A percentile compares a stretch with the other conserved stretches of the same genome.
Conservation (phyloP, 139 green algal species). For the Axilococcus clingmanii region DNA sequence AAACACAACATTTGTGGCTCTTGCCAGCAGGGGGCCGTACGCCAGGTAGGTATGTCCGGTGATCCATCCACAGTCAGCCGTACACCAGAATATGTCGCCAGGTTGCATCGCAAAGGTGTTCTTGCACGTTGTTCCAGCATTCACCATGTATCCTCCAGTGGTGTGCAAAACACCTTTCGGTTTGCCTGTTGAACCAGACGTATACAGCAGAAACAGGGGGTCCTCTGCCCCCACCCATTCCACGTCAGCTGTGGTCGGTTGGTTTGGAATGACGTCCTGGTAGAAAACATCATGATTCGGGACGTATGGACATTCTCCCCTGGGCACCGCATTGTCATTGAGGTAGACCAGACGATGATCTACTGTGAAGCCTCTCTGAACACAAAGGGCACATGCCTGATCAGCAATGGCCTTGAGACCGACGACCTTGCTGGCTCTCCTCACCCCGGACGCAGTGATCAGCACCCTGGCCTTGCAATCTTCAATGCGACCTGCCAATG, state of each 20-base stretch:
- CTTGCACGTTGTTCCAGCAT: conserved; percentile 58
- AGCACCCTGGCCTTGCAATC: conserved; percentile 43
- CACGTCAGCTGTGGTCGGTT: conserved; percentile 49
- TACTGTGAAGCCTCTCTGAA: conserved; percentile 8
- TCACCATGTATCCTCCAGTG: conserved; percentile 64
- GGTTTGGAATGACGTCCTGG: conserved; percentile 47
- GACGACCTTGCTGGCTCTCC: conserved; percentile 75
- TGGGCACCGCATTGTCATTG: conserved; percentile 47
- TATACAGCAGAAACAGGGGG: conserved; percentile 91
- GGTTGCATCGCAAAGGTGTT: conserved; percentile 46
- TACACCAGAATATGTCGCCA: conserved; percentile 13
- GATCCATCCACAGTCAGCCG: conserved; percentile 80
- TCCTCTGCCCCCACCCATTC: conserved; percentile 85
- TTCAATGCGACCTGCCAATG: conserved; percentile 52
- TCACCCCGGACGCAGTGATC: conserved; percentile 43
- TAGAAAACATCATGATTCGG: conserved; percentile 68
- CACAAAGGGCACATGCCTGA: conserved; percentile 24
- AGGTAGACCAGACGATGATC: conserved; percentile 40
- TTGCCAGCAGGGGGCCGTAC: conserved; percentile 82
- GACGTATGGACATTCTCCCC: conserved; percentile 27
- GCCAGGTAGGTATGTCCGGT: conserved; percentile 85
- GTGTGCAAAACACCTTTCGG: conserved; percentile 95
- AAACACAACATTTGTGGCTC: conserved; percentile 77
- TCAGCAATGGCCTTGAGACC: conserved; percentile 74
- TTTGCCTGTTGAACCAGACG: conserved; percentile 84